These are phyloP conservation scores for Leccinum subtestaceum DNA, from an alignment of 768 basidiomycete species.

Conservation along the genomic window DNA sequence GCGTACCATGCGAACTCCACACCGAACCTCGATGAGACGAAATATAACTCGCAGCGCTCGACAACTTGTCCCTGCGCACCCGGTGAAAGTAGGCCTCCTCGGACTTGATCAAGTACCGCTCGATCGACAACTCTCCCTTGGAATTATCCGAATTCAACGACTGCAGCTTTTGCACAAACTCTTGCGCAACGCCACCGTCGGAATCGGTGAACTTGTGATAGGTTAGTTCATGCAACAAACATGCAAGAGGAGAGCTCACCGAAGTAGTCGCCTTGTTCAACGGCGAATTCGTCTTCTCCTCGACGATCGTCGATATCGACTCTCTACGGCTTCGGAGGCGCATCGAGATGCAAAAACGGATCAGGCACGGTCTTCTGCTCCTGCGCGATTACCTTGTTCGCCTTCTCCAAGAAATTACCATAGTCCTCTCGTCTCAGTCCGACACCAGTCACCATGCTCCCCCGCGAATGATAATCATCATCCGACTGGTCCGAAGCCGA, in stretches of 20 bases:
- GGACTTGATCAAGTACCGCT: no score
- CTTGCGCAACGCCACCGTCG: conserved; percentile 86
- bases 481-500: conserved; percentile 55
- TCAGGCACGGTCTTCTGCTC: conserved; percentile 78
- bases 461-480: conserved; percentile 54
- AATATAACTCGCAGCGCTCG: no score
- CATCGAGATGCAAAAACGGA: conserved; percentile 69
- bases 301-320: conserved; percentile 86
- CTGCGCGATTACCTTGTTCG: conserved; percentile 75
- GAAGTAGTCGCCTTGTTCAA: conserved; percentile 92
- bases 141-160: conserved; percentile 80
- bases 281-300: conserved; percentile 87
- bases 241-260: conserved; percentile 38
- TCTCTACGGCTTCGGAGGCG: conserved; percentile 78
- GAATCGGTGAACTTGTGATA: conserved; percentile 79
- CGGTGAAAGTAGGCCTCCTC: no score
- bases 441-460: conserved; percentile 24
- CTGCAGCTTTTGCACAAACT: conserved; percentile 85
- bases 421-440: conserved; percentile 45
- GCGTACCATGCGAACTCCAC: no score
- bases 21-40: no score
- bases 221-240: neutral
- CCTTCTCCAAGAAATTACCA: conserved; percentile 78
- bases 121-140: conserved; percentile 21
- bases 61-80: no score